Conservation (phyloP, 805 yeast species). For the Kazachstania africana region DNA sequence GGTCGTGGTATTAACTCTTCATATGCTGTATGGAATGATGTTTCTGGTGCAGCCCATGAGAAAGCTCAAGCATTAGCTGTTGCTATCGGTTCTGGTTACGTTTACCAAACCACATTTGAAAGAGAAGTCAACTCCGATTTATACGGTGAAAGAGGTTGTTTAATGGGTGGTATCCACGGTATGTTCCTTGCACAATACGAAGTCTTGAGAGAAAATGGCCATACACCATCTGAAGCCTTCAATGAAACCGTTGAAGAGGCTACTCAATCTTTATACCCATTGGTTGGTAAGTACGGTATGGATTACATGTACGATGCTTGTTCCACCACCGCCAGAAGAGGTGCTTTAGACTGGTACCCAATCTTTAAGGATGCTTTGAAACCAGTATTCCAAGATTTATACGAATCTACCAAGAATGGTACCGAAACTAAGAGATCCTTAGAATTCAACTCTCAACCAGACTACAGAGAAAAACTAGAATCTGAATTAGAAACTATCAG, state of each 20-base stretch:
- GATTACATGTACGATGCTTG: constrained; percentile 99
- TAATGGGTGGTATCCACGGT: constrained; percentile 99
- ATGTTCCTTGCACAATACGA: constrained; percentile 99
- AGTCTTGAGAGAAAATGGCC: constrained; percentile 98
- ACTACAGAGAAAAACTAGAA: constrained; percentile 95
- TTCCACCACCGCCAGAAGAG: constrained; percentile 99
- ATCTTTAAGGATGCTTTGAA: constrained; percentile 96
- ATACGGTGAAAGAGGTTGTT: constrained; percentile 99
- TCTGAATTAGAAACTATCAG: constrained; percentile 87
- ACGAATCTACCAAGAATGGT: constrained; percentile 92
- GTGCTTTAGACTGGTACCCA: constrained; percentile 99
- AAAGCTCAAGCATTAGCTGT: constrained; percentile 97
- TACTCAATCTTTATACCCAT: constrained; percentile 97
- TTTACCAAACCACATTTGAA: constrained; percentile 98
- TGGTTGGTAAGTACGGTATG: constrained; percentile 99
- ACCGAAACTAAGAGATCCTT: constrained; percentile 95
- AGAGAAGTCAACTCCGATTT: constrained; percentile 98
- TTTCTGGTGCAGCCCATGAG: constrained; percentile 97
- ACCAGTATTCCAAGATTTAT: constrained; percentile 95
- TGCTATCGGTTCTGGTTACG: constrained; percentile 99
- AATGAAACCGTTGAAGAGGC: constrained; percentile 99
- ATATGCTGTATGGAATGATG: constrained; percentile 99
- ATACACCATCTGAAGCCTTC: constrained; percentile 99
- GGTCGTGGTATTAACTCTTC: constrained; percentile 99
- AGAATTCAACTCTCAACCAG: constrained; percentile 96